Evolutionary conservation across 768 basidiomycete species (phyloP), one percentile per base, ranked within the genome.

Genomic region (Cystofilobasidium bisporidii): DNA sequence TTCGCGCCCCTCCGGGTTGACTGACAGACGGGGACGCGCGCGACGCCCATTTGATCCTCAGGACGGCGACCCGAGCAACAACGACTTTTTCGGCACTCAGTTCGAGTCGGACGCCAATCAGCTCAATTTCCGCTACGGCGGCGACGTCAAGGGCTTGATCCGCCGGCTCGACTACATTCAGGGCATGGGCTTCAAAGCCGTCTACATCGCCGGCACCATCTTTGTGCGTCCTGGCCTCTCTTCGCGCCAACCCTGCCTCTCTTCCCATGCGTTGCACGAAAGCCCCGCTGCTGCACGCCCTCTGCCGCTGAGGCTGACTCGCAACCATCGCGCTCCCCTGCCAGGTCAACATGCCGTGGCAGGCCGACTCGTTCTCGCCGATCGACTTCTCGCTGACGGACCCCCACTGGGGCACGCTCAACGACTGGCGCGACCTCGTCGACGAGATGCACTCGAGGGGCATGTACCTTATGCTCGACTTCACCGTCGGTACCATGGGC

Each of bases 401-500:
- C 77, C 92, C 92, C 43, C 92, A 96, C 74, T 94, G 88, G 85
- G 92, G 92, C 28, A 88, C 82, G 14, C 79, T 91, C 64, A 75
- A 81, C 32, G 89, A 93, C 71, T 96, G 91, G 91, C 81, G 81
- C 22, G 75, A 80, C 45, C 76, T 87, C 60, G 85, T 96, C 69
- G 86, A 88, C 74, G 82, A 82, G 60, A 81, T 94, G 36, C 92
- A 96, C 74, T 78, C 82, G 0, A 82, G 84, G 48, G 86, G 86
- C 67, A 92, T 96, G 92, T 94, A 91, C 75, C 77, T 94, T 73
- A 91, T 96, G 84, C 81, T 84, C 30, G 92, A 96, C 79, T 92
- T 96, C 74, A 96, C 92, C 2, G 87, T 96, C 64, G 91, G 91
- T 17, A 96, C 92, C 1, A 88, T 94, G 84, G 81, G 82, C 70